Evolutionary conservation across 2,329 filamentous ascomycete species (phyloP), one percentile per base, ranked within the genome.

Genomic region (Exserohilum turcica): DNA sequence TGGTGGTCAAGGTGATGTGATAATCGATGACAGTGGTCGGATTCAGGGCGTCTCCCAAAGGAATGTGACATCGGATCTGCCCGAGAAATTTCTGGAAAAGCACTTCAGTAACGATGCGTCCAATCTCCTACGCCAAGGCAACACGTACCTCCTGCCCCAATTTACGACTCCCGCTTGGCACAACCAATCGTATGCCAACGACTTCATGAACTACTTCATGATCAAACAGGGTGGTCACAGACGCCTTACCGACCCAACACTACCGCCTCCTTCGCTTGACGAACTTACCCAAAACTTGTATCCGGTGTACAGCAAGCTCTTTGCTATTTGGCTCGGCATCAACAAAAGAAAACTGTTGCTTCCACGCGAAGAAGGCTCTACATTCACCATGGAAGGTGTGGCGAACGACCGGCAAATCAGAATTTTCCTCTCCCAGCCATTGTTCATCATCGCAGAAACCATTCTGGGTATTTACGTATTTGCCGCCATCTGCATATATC

Each of bases 151-250:
- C 0, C 21, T 24, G 21, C 21, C 21, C 4, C 21, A 24, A 24
- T 67, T 72, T 31, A 24, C 27, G 3, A 28, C 8, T 3, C 1
- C 19, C 0, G 59, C 31, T 2, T 83, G 78, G 77, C 83, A 84
- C 57, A 83, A 81, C 48, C 76, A 82, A 37, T 76, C 70, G 0
- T 64, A 75, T 1, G 67, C 80, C 0, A 61, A 59, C 0, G 79
- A 81, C 35, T 82, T 77, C 70, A 64, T 80, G 27, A 81, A 78
- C 42, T 78, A 83, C 28, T 72, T 85, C n/a, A 56, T 82, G 0
- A 62, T 63, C 0, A 35, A 70, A 0, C 19, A 46, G 0, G 60
- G 42, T 0, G 75, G 77, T 2, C 70, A 60, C 3, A 68, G 66
- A 1, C 42, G 57, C 0, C 15, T 79, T 0, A 27, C 84, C 0